Evolutionary conservation across 1,284 basidiomycete species (phyloP), one percentile per base, ranked within the genome.

Genomic region (Earliella scabrosa): DNA sequence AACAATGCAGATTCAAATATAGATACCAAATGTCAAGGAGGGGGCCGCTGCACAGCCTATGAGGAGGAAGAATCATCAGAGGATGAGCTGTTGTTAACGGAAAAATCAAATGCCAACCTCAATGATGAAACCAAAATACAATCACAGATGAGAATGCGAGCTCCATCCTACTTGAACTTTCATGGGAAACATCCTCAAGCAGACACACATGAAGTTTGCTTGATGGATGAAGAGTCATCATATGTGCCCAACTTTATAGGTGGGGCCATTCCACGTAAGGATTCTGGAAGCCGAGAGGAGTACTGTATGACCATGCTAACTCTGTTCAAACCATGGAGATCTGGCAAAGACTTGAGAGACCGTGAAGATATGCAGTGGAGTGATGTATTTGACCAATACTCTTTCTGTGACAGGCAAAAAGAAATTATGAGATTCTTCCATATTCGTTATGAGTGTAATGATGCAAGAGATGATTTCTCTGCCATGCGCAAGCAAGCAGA

Each of bases 211-310:
- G 16, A 43, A 27, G 39, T 40, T 10, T 21, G n/a, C 3, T 18
- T 41, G 21, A 14, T 50, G 6, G 14, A 29, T 21, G 38, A 50
- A 32, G 18, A 40, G 13, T 38, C 29, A 13, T 35, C 26, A 20
- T 41, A 14, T 21, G 39, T 50, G 3, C 31, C 40, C 9, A 50
- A 50, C 40, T 50, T 34, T 8, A 47, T 47, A 18, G 53, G 47
- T 7, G 44, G 36, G 16, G 14, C 45, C 8, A 16, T 53, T 14
- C 34, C 51, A 29, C 24, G 35, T 7, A 35, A 45, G 27, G 41
- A 53, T 34, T 10, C 14, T 14, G 51, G 44, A 8, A 41, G 43
- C n/a, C 11, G 35, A 8, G 44, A 53, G 18, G 32, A 34, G 32
- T n/a, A n/a, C n/a, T n/a, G n/a, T n/a, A n/a, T n/a, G n/a, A n/a